Evolutionary conservation across 345 rosid species (phyloP).

Genomic region (Clarkia xantiana): DNA sequence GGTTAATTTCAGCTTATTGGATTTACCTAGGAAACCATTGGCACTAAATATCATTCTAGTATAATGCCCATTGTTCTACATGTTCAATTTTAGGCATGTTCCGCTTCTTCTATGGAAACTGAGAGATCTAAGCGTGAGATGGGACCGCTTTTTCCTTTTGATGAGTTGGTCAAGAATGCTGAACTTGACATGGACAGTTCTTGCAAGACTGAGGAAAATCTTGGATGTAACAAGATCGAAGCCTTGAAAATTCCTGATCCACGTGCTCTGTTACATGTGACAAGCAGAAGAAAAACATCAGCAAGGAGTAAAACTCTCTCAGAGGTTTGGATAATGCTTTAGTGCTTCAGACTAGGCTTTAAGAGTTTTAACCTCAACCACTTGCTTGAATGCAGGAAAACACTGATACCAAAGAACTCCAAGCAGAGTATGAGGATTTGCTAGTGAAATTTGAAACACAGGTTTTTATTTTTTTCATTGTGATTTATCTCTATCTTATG

Average conservation of each 20-base stretch:
- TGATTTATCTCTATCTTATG: constrained; percentile 2
- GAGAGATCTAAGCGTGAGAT: constrained; percentile 26
- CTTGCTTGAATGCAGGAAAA: constrained; percentile 35
- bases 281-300: constrained; percentile 61
- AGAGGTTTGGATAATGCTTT: constrained; percentile 38
- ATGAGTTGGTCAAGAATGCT: constrained; percentile 36
- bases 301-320: constrained; percentile 34
- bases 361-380: constrained; percentile 12
- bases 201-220: constrained; percentile 27
- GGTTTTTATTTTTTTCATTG: constrained; percentile 22
- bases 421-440: constrained; percentile 56
- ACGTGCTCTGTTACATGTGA: constrained; percentile 55
- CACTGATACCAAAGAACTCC: constrained; percentile 27
- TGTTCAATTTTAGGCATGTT: constrained; percentile 20
- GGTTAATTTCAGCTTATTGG: too few relatives aligned
- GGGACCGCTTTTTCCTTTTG: constrained; percentile 61
- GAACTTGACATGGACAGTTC: constrained; percentile 18
- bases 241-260: constrained; percentile 56
- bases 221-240: constrained; percentile 16
- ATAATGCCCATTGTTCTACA: not conserved
- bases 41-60: not conserved
- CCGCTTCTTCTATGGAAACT: constrained; percentile 32
- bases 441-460: constrained; percentile 47
- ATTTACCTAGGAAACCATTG: too few relatives aligned
- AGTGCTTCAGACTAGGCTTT: constrained; percentile 10